These are phyloP conservation scores for Wickerhamiella azymoides DNA, from an alignment of 805 yeast genomes.

Conservation along the genomic window DNA sequence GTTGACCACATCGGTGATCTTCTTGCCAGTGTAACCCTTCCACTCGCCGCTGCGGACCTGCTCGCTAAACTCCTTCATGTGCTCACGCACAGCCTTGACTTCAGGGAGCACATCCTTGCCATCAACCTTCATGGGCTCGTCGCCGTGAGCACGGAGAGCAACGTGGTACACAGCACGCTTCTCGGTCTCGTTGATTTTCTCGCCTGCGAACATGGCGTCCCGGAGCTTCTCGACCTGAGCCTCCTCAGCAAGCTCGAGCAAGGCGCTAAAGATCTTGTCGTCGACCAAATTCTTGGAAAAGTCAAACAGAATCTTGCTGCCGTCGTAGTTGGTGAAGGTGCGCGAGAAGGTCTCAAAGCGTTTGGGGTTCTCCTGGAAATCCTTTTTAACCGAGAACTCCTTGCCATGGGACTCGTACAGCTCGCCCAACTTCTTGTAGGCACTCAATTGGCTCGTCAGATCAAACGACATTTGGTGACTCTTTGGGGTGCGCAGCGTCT, in stretches of 20 bases:
- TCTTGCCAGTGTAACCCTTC: constrained; percentile 95
- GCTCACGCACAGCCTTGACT: constrained; percentile 81
- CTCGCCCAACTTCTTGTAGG: constrained; percentile 68
- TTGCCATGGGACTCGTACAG: constrained; percentile 60
- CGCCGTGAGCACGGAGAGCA: constrained; percentile 87
- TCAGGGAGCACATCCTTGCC: constrained; percentile 82
- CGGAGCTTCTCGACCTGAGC: constrained; percentile 77
- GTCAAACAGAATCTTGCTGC: constrained; percentile 81
- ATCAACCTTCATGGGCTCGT: constrained; percentile 75
- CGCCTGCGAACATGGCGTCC: constrained; percentile 85
- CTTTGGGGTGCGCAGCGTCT: neutral
- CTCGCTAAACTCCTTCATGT: constrained; percentile 92
- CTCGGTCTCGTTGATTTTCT: constrained; percentile 90
- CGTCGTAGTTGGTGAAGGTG: constrained; percentile 73
- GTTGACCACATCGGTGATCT: constrained; percentile 86
- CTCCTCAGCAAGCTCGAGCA: constrained; percentile 74
- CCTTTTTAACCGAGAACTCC: constrained; percentile 57
- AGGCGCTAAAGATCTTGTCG: constrained; percentile 57
- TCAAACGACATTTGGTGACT: constrained; percentile 4
- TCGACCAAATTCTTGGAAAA: constrained; percentile 88
- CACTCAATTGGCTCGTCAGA: constrained; percentile 38
- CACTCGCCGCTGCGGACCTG: constrained; percentile 83
- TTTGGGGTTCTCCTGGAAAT: constrained; percentile 57
- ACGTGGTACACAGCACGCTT: constrained; percentile 87
- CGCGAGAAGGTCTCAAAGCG: constrained; percentile 67